Evolutionary conservation across 163 green algal species (phyloP), one percentile per base, ranked within the genome.

Genomic region (Chloroidium sp.): DNA sequence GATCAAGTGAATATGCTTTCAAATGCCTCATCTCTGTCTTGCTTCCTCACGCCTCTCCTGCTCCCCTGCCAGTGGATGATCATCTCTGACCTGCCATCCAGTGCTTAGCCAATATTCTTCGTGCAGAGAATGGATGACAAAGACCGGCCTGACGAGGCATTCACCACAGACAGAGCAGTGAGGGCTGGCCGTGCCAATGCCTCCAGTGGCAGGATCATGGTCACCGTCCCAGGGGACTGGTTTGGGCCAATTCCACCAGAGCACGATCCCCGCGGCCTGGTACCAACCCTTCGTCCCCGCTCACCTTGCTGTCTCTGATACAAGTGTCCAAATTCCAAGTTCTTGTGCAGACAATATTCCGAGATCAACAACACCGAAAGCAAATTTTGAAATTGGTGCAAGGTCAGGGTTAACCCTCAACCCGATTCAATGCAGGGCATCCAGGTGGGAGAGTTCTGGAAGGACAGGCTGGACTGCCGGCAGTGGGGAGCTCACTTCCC

Each of bases 401-500:
- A 60, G 4, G 74, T 60, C 12, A 36, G 36, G 36, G 36, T 36
- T 36, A 36, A 36, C 36, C 36, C 36, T 36, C 36, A 36, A 81
- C 36, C 36, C 36, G 36, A 36, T 36, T 36, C 36, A 36, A 36
- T 36, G 62, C 88, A 94, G 89, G 95, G 95, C 2, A 88, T 98
- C 61, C 78, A 85, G 13, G 95, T 98, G 62, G 95, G 95, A 1
- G 92, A 97, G 72, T 92, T 81, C 79, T 99, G 93, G 93, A 91
- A 92, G 83, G 94, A 98, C 86, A 87, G 95, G 6, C 90, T 99
- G 82, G 89, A 97, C 84, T 99, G 95, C 92, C 88, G 95, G 69
- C 95, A 98, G 90, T 98, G 92, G 93, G 94, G 95, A 62, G 93
- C 93, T 0, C 95, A 99, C 90, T 94, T 98, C 80, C 95, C 95